Conservation (phyloP, 176 grass and related monocot genomes). For the Puccinellia tenuiflora region DNA sequence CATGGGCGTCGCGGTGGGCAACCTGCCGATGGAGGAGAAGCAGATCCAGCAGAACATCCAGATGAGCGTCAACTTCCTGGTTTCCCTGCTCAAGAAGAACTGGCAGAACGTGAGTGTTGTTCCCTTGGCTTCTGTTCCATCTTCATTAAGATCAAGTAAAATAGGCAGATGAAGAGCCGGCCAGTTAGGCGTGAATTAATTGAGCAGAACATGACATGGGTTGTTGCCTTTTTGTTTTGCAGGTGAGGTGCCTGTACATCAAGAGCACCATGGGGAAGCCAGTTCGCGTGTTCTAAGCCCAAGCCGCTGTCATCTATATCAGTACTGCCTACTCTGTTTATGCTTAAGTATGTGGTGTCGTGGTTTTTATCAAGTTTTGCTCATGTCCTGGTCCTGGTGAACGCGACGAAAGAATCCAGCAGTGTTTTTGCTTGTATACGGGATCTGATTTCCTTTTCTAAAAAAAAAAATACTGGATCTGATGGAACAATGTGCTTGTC, state of each 20-base stretch:
- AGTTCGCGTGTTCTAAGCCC: conserved; percentile 44
- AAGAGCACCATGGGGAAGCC: conserved; percentile 90
- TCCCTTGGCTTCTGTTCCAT: neutral
- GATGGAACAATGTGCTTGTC: neutral
- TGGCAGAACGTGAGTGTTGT: conserved; percentile 62
- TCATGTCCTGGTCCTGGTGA: neutral
- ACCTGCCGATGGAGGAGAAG: conserved; percentile 78
- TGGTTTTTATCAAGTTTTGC: neutral
- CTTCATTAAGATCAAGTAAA: neutral
- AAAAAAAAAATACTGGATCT: no score
- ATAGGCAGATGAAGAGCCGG: neutral
- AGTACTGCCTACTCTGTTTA: neutral
- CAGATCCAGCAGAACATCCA: conserved; percentile 80
- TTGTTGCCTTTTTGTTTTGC: conserved; percentile 6
- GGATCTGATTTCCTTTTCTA: no score
- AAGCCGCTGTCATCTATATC: neutral
- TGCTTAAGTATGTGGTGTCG: no score
- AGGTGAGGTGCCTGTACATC: conserved; percentile 87
- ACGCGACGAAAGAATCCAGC: no score
- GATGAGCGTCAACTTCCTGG: conserved; percentile 71
- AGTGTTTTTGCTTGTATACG: no score
- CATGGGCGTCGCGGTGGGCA: conserved; percentile 81
- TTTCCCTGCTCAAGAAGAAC: conserved; percentile 80
- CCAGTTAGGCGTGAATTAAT: neutral
- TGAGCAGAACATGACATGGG: neutral